Percentiles rank a stretch among this genome's conserved stretches.
Conservation (phyloP, 495 filamentous ascomycete species). For the Penicillium dipodomyicola region DNA sequence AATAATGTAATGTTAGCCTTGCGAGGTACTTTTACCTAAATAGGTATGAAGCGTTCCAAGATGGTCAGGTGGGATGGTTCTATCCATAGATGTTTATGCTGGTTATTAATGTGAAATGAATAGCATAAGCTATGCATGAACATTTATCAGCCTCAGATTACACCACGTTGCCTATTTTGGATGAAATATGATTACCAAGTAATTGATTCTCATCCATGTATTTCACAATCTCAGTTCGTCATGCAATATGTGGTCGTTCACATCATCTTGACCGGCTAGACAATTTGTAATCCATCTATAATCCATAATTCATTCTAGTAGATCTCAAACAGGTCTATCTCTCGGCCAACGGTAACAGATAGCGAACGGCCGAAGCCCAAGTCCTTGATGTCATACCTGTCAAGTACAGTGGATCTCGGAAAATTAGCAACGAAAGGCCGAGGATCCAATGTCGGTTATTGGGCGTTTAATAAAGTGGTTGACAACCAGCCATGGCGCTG, state of each 20-base stretch:
- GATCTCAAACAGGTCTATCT: neutral
- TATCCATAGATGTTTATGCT: neutral
- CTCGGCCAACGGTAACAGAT: neutral
- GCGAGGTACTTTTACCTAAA: neutral
- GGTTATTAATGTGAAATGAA: neutral
- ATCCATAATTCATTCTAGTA: neutral
- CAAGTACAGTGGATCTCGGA: neutral
- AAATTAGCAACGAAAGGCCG: neutral
- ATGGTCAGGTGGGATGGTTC: neutral
- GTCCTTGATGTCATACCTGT: conserved; percentile 7
- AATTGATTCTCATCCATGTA: neutral
- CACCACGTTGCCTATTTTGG: neutral
- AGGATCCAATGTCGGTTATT: neutral
- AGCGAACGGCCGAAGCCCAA: neutral
- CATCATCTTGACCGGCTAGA: neutral
- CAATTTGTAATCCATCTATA: neutral
- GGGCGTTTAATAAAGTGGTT: neutral
- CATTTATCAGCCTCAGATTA: neutral
- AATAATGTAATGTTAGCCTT: neutral
- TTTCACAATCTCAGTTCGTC: neutral
- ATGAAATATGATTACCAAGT: neutral
- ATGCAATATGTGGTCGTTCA: neutral
- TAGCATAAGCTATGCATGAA: neutral
- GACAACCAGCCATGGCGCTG: neutral
- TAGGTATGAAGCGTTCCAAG: neutral